Percentiles rank a stretch among this genome's conserved stretches.
These are phyloP conservation scores for Pseudophaeomoniella oleicola DNA, from an alignment of 2,329 filamentous ascomycete genomes.

Conservation along the genomic window DNA sequence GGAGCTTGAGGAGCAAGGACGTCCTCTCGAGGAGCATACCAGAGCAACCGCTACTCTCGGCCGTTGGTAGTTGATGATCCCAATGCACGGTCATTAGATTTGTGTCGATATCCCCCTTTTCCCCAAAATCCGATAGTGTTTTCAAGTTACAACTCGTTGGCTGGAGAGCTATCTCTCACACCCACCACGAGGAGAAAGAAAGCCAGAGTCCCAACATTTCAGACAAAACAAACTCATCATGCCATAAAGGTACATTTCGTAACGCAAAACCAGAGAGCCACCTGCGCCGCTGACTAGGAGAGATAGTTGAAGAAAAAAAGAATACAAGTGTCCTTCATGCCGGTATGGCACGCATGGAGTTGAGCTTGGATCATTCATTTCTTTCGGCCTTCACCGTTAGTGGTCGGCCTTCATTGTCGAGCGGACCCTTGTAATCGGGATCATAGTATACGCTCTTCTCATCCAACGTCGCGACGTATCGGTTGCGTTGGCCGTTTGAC, in stretches of 20 bases:
- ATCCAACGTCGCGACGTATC: constrained; percentile 30
- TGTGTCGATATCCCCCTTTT: too few species aligned
- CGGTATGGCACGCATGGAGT: neutral
- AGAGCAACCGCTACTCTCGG: neutral
- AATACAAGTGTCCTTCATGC: neutral
- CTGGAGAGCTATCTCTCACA: too few species aligned
- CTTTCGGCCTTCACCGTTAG: constrained; percentile 9
- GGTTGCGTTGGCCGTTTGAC: constrained; percentile 23
- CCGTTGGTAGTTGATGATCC: too few species aligned
- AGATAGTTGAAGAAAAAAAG: neutral
- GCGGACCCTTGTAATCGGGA: constrained; percentile 26
- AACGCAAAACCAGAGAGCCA: neutral
- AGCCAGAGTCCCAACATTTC: too few species aligned
- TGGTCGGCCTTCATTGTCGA: constrained; percentile 26
- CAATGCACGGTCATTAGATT: too few species aligned
- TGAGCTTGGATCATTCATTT: neutral
- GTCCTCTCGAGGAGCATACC: neutral
- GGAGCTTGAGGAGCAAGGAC: neutral
- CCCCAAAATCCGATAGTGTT: neutral
- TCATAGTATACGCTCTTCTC: constrained; percentile 26
- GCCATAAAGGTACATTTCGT: too few species aligned
- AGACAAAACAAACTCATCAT: too few species aligned
- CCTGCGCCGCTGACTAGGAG: neutral
- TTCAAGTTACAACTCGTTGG: too few species aligned
- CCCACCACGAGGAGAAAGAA: too few species aligned